phyloP scores from a whole-genome alignment of 345 rosid species.

The Eutrema heterophyllum region DNA sequence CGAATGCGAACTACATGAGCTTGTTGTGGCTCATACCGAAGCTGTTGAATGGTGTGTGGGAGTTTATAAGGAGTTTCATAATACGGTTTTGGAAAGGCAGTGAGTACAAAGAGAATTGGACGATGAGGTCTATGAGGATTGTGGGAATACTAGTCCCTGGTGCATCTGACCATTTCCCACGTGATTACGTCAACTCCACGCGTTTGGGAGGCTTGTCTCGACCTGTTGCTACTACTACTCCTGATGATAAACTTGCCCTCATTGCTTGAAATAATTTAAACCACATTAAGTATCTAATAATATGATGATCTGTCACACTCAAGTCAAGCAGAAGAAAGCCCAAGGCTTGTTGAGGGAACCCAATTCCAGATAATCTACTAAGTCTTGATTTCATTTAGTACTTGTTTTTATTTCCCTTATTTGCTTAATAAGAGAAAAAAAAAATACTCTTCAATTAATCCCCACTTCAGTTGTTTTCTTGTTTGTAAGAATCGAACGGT shows the following conservation, averaged over 20 bases:
- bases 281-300: not conserved
- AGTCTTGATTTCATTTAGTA: not conserved
- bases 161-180: conserved; percentile 33
- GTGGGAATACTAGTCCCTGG: conserved; percentile 37
- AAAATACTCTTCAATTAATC: not conserved
- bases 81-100: conserved; percentile 28
- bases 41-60: conserved; percentile 36
- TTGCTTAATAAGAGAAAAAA: not conserved
- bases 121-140: conserved; percentile 23
- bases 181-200: conserved; percentile 37
- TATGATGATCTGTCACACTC: not conserved
- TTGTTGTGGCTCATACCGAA: conserved; percentile 23
- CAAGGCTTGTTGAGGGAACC: not conserved
- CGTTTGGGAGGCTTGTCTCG: conserved; percentile 36
- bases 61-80: conserved; percentile 41
- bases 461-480: not conserved
- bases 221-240: not conserved
- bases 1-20: conserved; percentile 33
- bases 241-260: conserved; percentile 21
- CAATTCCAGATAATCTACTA: not conserved
- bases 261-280: conserved; percentile 5
- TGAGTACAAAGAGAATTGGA: conserved; percentile 40
- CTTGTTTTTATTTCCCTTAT: not conserved
- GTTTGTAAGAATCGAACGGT: not conserved
- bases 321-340: not conserved